phyloP scores from a whole-genome alignment of 2,329 filamentous ascomycete genomes.

The Scytalidium lignicola region DNA sequence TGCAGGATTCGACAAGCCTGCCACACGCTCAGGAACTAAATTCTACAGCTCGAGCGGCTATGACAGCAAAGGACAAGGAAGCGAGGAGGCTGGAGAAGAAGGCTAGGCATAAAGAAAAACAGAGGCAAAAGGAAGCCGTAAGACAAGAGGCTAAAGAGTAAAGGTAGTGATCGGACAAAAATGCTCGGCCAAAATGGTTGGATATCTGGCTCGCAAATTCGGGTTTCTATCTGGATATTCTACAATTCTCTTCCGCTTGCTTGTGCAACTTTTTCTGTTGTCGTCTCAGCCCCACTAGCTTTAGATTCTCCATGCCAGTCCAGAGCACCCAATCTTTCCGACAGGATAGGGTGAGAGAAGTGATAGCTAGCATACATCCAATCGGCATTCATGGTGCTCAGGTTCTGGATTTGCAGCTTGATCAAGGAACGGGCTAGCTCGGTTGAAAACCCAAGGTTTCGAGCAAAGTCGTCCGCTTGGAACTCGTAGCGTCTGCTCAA shows the following conservation, averaged over 20 bases:
- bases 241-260: constrained; percentile 74
- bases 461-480: constrained; percentile 88
- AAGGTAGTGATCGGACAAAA: neutral
- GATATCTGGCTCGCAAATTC: constrained; percentile 5
- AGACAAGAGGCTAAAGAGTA: constrained; percentile 35
- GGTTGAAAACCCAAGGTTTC: constrained; percentile 73
- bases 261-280: constrained; percentile 57
- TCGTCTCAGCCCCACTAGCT: constrained; percentile 41
- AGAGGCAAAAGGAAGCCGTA: constrained; percentile 50
- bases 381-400: constrained; percentile 98
- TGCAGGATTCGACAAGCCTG: constrained; percentile 29
- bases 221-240: constrained; percentile 16
- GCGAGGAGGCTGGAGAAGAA: constrained; percentile 32
- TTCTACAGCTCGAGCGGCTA: constrained; percentile 41
- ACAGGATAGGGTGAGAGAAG: constrained; percentile 94
- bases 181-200: constrained; percentile 20
- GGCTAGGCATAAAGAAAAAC: constrained; percentile 47
- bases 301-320: constrained; percentile 72
- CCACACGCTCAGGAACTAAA: constrained; percentile 44
- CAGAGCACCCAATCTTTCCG: constrained; percentile 86
- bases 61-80: constrained; percentile 44
- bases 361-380: constrained; percentile 98
- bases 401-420: constrained; percentile 96
- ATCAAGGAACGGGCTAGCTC: constrained; percentile 85
- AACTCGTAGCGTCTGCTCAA: constrained; percentile 94